Conservation (phyloP, 2,329 filamentous ascomycete genomes). For the Colletotrichum lini region DNA sequence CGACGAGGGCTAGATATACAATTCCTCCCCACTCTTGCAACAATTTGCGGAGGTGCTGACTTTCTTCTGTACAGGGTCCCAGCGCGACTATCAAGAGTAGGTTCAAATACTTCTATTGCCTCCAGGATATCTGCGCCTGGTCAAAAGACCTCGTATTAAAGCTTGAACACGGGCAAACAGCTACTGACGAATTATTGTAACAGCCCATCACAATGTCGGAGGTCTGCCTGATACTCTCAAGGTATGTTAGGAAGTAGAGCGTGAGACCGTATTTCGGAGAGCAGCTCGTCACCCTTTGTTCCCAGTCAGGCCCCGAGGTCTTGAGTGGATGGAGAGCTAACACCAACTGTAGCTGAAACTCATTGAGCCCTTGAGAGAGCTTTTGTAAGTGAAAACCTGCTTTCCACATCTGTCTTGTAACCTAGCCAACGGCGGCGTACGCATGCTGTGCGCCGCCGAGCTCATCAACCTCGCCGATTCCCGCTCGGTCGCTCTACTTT, state of each 20-base stretch:
- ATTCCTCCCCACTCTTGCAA: neutral
- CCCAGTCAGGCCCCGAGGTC: neutral
- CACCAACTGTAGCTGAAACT: slow-evolving; percentile 38
- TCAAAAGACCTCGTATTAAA: neutral
- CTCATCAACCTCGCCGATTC: neutral
- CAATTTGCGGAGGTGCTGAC: neutral
- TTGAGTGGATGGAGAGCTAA: slow-evolving; percentile 26
- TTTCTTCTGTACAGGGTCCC: neutral
- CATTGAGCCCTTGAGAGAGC: slow-evolving; percentile 43
- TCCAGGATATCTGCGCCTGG: neutral
- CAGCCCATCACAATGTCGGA: slow-evolving; percentile 61
- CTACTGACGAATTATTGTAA: slow-evolving; percentile 36
- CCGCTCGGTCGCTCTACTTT: neutral
- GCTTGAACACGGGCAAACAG: neutral
- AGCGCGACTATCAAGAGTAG: slow-evolving; percentile 63
- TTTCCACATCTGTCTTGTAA: no score
- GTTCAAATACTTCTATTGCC: neutral
- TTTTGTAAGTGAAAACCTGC: slow-evolving; percentile 48
- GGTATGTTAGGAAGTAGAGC: slow-evolving; percentile 48
- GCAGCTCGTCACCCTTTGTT: no score
- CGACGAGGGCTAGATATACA: neutral
- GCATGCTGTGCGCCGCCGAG: neutral
- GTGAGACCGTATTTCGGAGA: slow-evolving; percentile 41
- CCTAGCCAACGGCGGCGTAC: neutral
- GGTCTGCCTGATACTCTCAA: slow-evolving; percentile 54